Conservation (phyloP, 179 eudicot genomes). For the Beta corolliflora region DNA sequence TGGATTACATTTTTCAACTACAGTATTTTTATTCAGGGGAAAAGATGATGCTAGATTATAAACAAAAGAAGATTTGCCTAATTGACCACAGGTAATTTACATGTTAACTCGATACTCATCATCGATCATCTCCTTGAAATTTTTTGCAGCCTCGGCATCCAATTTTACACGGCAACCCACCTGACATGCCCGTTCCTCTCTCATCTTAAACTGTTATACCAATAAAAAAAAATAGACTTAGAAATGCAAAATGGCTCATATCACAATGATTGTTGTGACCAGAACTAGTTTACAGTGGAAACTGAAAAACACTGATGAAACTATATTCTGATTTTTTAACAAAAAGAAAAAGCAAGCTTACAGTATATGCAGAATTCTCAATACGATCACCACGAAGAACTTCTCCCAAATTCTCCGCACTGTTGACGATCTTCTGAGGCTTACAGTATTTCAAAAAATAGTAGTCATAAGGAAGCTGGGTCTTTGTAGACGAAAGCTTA, state of each 20-base stretch:
- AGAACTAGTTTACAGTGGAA: neutral
- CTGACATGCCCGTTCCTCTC: slow-evolving; percentile 59
- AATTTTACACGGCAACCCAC: slow-evolving; percentile 52
- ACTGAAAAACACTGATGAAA: neutral
- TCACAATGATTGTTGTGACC: neutral
- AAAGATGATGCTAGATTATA: neutral
- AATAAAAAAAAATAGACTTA: slow-evolving; percentile 7
- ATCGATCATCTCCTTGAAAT: slow-evolving; percentile 75
- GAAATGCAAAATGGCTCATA: neutral
- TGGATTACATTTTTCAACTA: neutral
- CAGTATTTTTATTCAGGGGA: neutral
- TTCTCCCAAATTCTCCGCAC: slow-evolving; percentile 78
- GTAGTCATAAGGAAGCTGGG: slow-evolving; percentile 70
- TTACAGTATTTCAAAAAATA: slow-evolving; percentile 65
- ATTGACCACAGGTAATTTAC: slow-evolving; percentile 36
- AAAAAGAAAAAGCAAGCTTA: slow-evolving; percentile 30
- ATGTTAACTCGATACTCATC: slow-evolving; percentile 77
- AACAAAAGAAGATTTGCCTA: neutral
- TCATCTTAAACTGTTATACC: slow-evolving; percentile 57
- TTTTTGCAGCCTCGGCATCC: slow-evolving; percentile 59
- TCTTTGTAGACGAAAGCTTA: slow-evolving; percentile 65
- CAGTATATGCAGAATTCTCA: slow-evolving; percentile 69
- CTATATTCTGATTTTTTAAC: neutral
- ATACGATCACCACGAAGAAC: slow-evolving; percentile 85
- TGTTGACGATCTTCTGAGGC: slow-evolving; percentile 57